Base-by-base conservation (phyloP, 768 basidiomycete genomes). In the Trametes gibbosa region DNA sequence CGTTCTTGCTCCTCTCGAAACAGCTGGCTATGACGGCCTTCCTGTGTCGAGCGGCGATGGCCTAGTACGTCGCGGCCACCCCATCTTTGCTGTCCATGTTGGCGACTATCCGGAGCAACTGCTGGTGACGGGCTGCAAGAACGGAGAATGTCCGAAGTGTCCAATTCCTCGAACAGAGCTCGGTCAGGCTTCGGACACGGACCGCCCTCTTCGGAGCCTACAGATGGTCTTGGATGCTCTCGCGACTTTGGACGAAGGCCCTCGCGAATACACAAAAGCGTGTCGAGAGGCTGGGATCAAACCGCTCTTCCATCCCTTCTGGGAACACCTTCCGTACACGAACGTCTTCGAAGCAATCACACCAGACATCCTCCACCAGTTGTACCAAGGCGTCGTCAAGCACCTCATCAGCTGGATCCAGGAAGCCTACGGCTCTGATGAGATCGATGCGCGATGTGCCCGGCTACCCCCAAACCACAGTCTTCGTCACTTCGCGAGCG, bases 311-410 rank as follows among this genome's bases (percentile, higher is more conserved):
- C 29, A 42, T n/a, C 37, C 37, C 17, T 81, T 80, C 64, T 81
- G 79, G 79, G 49, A 42, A 1, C 59, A 76, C 34, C 63, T 81
- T 13, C 79, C 77, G 0, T 72, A 70, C 58, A 50, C 65, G 37
- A 60, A 82, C 62, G 80, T 82, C 34, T 78, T 74, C 61, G 0
- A 25, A 0, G 69, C 58, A 23, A 62, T 82, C 37, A 76, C 74
- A 1, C 72, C 75, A 13, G 68, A 79, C 69, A 37, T 80, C 21
- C 74, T 81, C n/a, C 80, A 83, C 56, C 78, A 81, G 61, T 67
- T 82, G 0, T 73, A 80, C 64, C 76, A 81, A 61, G 80, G 80
- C 0, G 54, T 79, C 2, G 76, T 80, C 69, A 77, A 77, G 50
- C 78, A 80, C 50, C 50, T 77, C 6, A 66, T 74, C 0, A 66